These are phyloP conservation scores for Byssothecium circinans DNA, from an alignment of 2,329 filamentous ascomycete genomes.

Conservation along the genomic window DNA sequence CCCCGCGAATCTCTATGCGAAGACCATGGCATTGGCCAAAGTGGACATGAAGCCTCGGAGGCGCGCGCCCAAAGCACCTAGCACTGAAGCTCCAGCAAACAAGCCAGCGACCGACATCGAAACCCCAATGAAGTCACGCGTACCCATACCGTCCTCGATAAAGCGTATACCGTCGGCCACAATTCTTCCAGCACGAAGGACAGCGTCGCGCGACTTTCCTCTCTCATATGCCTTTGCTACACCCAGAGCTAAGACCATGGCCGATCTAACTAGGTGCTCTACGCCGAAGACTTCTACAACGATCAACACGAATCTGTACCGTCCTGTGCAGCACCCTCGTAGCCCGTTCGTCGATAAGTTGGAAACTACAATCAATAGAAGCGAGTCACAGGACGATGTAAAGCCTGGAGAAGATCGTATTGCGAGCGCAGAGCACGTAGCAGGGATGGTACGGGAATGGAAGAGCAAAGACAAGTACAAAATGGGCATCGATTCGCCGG, in stretches of 20 bases:
- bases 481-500: neutral
- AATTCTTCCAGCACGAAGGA: too few relatives aligned
- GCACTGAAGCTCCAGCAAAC: neutral
- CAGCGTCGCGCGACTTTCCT: neutral
- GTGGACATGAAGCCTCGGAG: neutral
- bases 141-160: neutral
- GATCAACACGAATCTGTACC: neutral
- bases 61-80: neutral
- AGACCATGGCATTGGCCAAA: neutral
- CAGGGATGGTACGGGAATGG: neutral
- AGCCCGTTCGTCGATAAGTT: neutral
- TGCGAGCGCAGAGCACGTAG: neutral
- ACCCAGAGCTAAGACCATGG: neutral
- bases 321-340: neutral
- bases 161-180: too few relatives aligned
- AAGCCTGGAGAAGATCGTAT: neutral
- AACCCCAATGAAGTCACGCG: neutral
- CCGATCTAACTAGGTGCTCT: neutral
- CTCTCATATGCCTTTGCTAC: neutral
- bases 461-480: neutral
- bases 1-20: neutral
- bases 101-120: neutral
- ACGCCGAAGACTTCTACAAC: neutral
- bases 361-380: neutral
- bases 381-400: neutral